Evolutionary conservation across 2,329 filamentous ascomycete species (phyloP).

Genomic region (Trematosphaeria pertusa): DNA sequence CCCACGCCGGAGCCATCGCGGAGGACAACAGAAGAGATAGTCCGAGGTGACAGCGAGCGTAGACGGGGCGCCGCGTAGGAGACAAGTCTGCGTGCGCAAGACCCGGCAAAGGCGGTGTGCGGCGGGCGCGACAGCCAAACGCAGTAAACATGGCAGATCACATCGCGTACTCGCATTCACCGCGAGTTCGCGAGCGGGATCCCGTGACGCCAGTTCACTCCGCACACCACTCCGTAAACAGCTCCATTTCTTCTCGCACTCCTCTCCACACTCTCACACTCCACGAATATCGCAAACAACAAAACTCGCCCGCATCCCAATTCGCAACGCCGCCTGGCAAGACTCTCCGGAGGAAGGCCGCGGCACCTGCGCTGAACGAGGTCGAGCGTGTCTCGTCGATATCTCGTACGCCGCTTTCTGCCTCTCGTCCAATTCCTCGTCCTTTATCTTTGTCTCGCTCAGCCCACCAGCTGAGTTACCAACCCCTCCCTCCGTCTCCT

Average conservation of each 20-base stretch:
- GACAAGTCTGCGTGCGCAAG: no score
- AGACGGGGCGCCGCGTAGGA: no score
- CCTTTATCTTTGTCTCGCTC: conserved; percentile 40
- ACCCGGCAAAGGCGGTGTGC: neutral
- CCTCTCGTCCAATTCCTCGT: conserved; percentile 21
- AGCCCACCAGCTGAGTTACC: conserved; percentile 33
- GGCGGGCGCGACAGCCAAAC: neutral
- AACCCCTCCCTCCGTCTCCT: conserved; percentile 25
- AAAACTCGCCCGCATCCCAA: conserved; percentile 40
- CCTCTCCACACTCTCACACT: conserved; percentile 45
- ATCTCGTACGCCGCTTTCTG: conserved; percentile 14
- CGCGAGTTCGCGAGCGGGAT: conserved; percentile 21
- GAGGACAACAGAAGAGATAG: conserved; percentile 8
- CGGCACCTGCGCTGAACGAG: conserved; percentile 39
- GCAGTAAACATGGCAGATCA: conserved; percentile 29
- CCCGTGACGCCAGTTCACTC: conserved; percentile 46
- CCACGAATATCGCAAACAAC: conserved; percentile 50
- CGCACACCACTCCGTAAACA: conserved; percentile 44
- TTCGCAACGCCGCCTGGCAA: conserved; percentile 38
- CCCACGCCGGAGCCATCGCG: conserved; percentile 7
- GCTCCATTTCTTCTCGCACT: conserved; percentile 40
- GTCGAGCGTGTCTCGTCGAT: conserved; percentile 36
- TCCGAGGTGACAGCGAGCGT: conserved; percentile 6
- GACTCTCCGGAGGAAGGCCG: conserved; percentile 47
- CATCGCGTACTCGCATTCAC: conserved; percentile 31